Evolutionary conservation across 176 grass and related monocot species (phyloP).

Genomic region (Musa troglodytarum): DNA sequence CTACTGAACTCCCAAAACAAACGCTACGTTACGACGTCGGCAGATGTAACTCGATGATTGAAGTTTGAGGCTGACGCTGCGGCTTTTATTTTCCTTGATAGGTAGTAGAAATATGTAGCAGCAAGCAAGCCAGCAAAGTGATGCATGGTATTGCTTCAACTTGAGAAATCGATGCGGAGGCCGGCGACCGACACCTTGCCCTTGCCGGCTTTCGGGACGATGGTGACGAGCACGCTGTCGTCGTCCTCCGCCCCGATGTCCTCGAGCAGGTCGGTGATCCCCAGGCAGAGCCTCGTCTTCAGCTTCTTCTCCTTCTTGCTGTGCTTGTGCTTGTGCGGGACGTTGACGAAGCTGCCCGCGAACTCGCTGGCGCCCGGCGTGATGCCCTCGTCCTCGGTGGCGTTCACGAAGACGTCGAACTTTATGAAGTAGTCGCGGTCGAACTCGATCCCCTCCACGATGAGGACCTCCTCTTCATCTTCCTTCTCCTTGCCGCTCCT

Average conservation of each 20-base stretch:
- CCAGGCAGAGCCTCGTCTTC: constrained; percentile 34
- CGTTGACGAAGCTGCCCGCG: constrained; percentile 43
- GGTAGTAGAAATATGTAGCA: no score
- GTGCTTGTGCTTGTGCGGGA: constrained; percentile 38
- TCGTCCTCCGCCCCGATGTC: constrained; percentile 36
- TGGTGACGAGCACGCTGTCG: neutral
- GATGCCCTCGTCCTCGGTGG: constrained; percentile 21
- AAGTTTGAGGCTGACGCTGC: no score
- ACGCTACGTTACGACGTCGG: no score
- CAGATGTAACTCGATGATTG: no score
- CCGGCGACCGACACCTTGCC: constrained; percentile 39
- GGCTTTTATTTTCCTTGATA: no score
- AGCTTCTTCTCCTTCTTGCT: constrained; percentile 25
- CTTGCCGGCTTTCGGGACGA: constrained; percentile 31
- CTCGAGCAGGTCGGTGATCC: constrained; percentile 36
- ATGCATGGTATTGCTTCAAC: neutral
- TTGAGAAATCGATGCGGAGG: constrained; percentile 21
- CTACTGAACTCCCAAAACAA: no score
- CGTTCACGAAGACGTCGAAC: constrained; percentile 50
- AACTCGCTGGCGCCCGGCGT: constrained; percentile 27
- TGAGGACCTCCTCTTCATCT: constrained; percentile 33
- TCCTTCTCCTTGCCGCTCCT: constrained; percentile 32
- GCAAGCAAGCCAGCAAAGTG: no score
- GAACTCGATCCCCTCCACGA: constrained; percentile 35
- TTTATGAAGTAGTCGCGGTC: constrained; percentile 28